Conservation (phyloP, 441 rosid genomes). For the Adansonia grandidieri region DNA sequence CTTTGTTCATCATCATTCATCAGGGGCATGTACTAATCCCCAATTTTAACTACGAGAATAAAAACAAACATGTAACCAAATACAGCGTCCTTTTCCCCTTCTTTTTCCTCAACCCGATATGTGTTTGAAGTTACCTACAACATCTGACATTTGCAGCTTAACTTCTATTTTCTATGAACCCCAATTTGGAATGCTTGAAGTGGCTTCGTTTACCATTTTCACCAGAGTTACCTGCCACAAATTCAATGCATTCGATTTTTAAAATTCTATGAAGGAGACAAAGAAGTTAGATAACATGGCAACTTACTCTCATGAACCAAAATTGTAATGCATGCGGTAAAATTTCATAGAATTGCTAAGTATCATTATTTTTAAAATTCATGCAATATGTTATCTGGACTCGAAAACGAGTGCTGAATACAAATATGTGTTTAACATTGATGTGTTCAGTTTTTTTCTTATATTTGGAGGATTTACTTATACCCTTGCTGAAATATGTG, state of each 20-base stretch:
- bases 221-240: constrained; percentile 72
- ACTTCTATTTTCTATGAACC: constrained; percentile 35
- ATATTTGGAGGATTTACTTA: too few species aligned
- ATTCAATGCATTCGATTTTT: neutral
- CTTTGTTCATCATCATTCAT: neutral
- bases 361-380: neutral
- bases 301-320: neutral
- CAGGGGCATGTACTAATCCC: neutral
- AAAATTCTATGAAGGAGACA: too few species aligned
- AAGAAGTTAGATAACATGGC: neutral
- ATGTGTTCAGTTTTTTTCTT: too few species aligned
- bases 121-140: neutral
- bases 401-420: too few species aligned
- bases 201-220: constrained; percentile 91
- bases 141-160: constrained; percentile 2
- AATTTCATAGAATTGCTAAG: neutral
- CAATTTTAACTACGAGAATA: neutral
- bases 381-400: too few species aligned
- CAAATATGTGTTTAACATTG: too few species aligned
- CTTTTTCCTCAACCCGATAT: neutral
- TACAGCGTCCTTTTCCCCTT: neutral
- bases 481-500: too few species aligned
- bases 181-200: constrained; percentile 81
- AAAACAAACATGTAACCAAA: neutral
- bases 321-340: neutral